These are phyloP conservation scores for Huntiella abstrusa DNA, from an alignment of 2,329 filamentous ascomycete genomes.

Conservation along the genomic window DNA sequence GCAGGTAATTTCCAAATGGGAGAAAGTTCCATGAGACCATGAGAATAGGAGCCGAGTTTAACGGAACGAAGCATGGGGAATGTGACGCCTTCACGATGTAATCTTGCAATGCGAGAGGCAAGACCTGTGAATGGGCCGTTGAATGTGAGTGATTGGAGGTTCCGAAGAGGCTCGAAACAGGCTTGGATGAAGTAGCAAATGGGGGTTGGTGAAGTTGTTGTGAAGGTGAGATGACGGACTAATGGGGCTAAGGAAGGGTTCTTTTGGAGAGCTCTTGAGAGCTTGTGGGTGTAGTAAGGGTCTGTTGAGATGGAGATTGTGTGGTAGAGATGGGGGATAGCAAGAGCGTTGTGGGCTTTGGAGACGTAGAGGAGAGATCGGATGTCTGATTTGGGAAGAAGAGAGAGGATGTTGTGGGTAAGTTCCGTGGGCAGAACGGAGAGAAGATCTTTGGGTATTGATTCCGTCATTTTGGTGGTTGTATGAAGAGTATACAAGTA, in stretches of 20 bases:
- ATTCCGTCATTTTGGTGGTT: background rate
- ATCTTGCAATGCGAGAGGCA: background rate
- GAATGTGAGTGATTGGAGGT: slow-evolving; percentile 4
- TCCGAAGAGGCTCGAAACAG: slow-evolving; percentile 6
- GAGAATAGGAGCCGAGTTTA: slow-evolving; percentile 4
- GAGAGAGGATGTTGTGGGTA: slow-evolving; percentile 4
- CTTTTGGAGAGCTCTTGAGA: slow-evolving; percentile 5
- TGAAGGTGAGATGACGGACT: slow-evolving; percentile 7
- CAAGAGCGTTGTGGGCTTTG: background rate
- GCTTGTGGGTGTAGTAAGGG: slow-evolving; percentile 10
- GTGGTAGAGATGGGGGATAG: slow-evolving; percentile 7
- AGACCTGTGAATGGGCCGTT: slow-evolving; percentile 8
- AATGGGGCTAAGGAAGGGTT: slow-evolving; percentile 4
- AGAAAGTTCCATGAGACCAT: background rate
- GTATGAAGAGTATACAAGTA: background rate
- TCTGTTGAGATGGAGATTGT: slow-evolving; percentile 6
- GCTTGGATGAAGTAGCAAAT: slow-evolving; percentile 9
- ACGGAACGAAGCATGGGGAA: slow-evolving; percentile 6
- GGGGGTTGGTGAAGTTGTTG: background rate
- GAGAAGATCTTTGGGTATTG: slow-evolving; percentile 7
- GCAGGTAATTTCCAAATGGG: slow-evolving; percentile 6
- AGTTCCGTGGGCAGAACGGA: slow-evolving; percentile 5
- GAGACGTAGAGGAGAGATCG: slow-evolving; percentile 1
- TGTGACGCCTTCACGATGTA: background rate
- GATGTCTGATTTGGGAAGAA: slow-evolving; percentile 3